Evolutionary conservation across 371 early-diverging fungal species (phyloP).

Genomic region (Rhizomucor miehei): DNA sequence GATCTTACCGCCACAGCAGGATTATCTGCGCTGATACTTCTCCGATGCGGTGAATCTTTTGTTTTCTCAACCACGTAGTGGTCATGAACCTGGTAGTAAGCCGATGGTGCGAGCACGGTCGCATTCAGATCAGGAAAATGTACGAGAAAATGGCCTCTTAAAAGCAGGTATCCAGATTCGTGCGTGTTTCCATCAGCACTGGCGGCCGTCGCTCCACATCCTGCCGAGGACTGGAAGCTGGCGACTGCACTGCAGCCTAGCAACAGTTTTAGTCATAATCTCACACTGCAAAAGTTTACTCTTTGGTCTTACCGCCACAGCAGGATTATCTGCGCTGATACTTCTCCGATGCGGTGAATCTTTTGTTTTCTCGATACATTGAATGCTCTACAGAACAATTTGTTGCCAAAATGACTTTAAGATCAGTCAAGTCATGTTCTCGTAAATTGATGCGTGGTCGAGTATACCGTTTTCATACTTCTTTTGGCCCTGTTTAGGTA

Average conservation of each 20-base stretch:
- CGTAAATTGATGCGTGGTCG: too few species aligned
- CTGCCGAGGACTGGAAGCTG: too few species aligned
- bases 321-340: conserved; percentile 36
- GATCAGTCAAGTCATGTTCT: too few species aligned
- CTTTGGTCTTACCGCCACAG: not conserved
- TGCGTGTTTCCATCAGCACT: not conserved
- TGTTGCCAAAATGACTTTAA: too few species aligned
- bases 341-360: conserved; percentile 31
- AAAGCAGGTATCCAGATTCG: conserved; percentile 4
- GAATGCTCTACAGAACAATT: too few species aligned
- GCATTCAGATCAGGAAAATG: conserved; percentile 33
- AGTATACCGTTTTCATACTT: too few species aligned
- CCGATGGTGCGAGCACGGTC: conserved; percentile 38
- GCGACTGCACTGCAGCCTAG: not conserved
- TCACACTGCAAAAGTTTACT: not conserved
- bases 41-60: conserved; percentile 21
- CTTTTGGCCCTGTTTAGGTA: too few species aligned
- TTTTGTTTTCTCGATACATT: not conserved
- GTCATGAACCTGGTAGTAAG: conserved; percentile 8
- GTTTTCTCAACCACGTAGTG: not conserved
- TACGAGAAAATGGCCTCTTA: not conserved
- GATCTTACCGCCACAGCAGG: not conserved
- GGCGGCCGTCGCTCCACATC: not conserved
- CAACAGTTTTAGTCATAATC: not conserved
- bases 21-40: conserved; percentile 44